Conservation (phyloP, 805 yeast genomes). For the Kluyveromyces wickerhamii region DNA sequence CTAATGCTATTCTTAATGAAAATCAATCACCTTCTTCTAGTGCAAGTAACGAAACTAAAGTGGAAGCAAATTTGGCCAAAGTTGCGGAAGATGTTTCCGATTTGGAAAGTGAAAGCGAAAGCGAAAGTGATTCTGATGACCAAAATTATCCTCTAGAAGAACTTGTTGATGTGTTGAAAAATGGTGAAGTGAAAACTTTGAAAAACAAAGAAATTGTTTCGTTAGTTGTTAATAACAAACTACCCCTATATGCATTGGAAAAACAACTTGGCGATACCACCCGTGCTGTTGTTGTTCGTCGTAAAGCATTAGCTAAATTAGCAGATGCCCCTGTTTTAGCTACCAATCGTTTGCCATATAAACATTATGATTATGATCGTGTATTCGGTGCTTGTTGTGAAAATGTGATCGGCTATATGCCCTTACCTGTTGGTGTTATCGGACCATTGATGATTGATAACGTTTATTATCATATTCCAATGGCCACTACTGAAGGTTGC, state of each 20-base stretch:
- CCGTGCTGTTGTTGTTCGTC: slow-evolving; percentile 89
- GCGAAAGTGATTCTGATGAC: slow-evolving; percentile 33
- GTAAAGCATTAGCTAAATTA: slow-evolving; percentile 79
- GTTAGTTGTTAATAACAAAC: slow-evolving; percentile 63
- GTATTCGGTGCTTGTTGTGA: slow-evolving; percentile 99
- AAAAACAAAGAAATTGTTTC: slow-evolving; percentile 65
- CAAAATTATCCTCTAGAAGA: slow-evolving; percentile 44
- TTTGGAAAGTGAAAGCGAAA: slow-evolving; percentile 22
- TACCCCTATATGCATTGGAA: slow-evolving; percentile 91
- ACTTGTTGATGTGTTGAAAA: slow-evolving; percentile 51
- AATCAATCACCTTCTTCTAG: slow-evolving; percentile 11
- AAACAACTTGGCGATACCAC: slow-evolving; percentile 82
- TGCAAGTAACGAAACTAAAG: slow-evolving; percentile 5
- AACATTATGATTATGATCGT: slow-evolving; percentile 83
- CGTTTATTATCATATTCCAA: slow-evolving; percentile 81
- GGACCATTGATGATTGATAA: slow-evolving; percentile 95
- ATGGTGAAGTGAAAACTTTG: slow-evolving; percentile 61
- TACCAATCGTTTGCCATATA: slow-evolving; percentile 66
- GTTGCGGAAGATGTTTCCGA: slow-evolving; percentile 9
- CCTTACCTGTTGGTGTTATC: slow-evolving; percentile 94
- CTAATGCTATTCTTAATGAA: background rate
- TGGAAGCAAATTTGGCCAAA: slow-evolving; percentile 3
- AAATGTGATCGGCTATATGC: slow-evolving; percentile 94
- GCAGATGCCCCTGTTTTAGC: slow-evolving; percentile 78
- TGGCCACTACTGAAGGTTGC: slow-evolving; percentile 99